Evolutionary conservation across 768 basidiomycete genomes (phyloP).

Genomic region (Coprinopsis strossmayeri): DNA sequence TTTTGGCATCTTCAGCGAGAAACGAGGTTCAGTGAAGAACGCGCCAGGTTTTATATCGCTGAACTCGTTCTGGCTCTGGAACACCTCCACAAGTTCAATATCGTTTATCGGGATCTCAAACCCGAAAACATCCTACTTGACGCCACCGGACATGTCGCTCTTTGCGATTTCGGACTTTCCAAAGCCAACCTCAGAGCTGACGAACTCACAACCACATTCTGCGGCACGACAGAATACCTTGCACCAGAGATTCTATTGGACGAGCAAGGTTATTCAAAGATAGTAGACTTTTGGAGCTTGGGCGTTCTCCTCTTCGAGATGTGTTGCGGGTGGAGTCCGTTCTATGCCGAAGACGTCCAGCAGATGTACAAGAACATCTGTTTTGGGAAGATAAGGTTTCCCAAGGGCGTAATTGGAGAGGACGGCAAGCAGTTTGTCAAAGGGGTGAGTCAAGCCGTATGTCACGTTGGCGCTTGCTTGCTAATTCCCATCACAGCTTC

Average conservation of each 20-base stretch:
- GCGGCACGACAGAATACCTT: conserved; percentile 97
- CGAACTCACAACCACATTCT: conserved; percentile 98
- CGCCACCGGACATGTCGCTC: conserved; percentile 95
- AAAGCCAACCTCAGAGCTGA: conserved; percentile 92
- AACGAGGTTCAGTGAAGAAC: conserved; percentile 87
- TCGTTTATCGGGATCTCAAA: conserved; percentile 94
- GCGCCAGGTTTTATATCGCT: conserved; percentile 94
- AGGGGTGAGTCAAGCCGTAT: conserved; percentile 56
- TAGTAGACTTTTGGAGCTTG: conserved; percentile 97
- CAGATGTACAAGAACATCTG: conserved; percentile 99
- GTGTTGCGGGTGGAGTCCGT: conserved; percentile 99
- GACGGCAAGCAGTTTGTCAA: conserved; percentile 99
- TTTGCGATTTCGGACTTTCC: conserved; percentile 97
- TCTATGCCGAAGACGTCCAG: conserved; percentile 98
- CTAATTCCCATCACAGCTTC: conserved; percentile 49
- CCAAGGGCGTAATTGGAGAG: conserved; percentile 92
- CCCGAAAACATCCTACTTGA: conserved; percentile 98
- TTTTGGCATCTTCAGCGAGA: conserved; percentile 99
- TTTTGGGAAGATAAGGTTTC: conserved; percentile 98
- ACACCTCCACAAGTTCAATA: conserved; percentile 96
- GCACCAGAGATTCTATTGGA: conserved; percentile 98
- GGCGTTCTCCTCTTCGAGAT: conserved; percentile 98
- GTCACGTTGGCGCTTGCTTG: conserved; percentile 1
- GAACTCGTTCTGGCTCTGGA: conserved; percentile 93
- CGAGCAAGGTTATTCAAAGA: conserved; percentile 96